Conservation (phyloP, 176 grass and related monocot species). For the Coix lacrymajobi region DNA sequence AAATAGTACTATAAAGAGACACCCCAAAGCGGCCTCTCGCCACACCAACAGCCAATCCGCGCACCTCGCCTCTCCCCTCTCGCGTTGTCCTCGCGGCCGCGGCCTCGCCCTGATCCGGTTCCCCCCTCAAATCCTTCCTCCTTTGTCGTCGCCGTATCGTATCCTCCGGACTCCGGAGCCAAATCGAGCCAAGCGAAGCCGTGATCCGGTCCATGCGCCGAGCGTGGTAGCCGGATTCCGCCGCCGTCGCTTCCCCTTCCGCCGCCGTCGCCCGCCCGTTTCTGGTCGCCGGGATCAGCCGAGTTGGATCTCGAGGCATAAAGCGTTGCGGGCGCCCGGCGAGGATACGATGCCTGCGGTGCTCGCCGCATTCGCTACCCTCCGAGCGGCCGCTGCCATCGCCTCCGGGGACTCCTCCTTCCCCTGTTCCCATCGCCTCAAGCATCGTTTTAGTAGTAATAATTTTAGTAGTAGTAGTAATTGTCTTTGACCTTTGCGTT, state of each 20-base stretch:
- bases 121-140: constrained; percentile 2
- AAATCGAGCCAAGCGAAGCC: neutral
- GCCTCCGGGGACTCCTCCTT: constrained; percentile 26
- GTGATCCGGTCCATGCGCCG: neutral
- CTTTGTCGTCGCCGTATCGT: neutral
- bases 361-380: constrained; percentile 42
- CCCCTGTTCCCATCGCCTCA: constrained; percentile 52
- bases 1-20: neutral
- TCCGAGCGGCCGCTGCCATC: constrained; percentile 43
- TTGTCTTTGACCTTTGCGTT: constrained; percentile 58
- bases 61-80: neutral
- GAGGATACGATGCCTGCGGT: constrained; percentile 69
- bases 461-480: constrained; percentile 46
- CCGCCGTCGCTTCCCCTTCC: neutral
- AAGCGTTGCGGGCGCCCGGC: constrained; percentile 30
- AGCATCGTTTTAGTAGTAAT: constrained; percentile 61
- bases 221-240: neutral
- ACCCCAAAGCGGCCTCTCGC: neutral
- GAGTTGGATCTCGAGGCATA: constrained; percentile 42
- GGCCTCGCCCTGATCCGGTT: constrained; percentile 4
- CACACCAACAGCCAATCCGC: neutral
- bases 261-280: neutral
- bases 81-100: neutral
- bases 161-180: neutral
- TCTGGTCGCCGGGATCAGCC: constrained; percentile 23